Base-by-base conservation (phyloP, 495 filamentous ascomycete species). In the Penicillium diatomitis region DNA sequence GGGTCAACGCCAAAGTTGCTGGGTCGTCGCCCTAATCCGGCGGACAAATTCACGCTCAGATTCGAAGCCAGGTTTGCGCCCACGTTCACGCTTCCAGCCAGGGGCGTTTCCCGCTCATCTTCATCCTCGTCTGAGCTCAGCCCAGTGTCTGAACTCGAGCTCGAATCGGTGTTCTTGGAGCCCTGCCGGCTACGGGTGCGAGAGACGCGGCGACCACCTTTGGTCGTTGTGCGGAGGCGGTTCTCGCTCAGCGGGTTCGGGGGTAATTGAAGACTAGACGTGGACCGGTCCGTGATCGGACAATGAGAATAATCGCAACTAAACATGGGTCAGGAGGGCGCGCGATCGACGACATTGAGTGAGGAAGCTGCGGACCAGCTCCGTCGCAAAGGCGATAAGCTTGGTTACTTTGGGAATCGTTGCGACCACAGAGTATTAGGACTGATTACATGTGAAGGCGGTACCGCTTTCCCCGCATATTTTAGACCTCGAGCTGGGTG, bases 201-300 rank as follows among this genome's bases (percentile, higher is more conserved):
- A 38, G 64, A 62, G 35, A 57, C 49, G 54, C 67, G 69, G 29
- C 67, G 66, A 28, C 60, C 60, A 42, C 53, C 54, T 54, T 67
- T 67, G 50, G 55, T 48, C 35, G 61, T 65, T 32, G 61, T 47
- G 53, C 63, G 65, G 11, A 68, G 51, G 32, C 62, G 66, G 52
- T 68, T 68, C 49, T 73, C 71, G 59, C 62, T 68, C 46, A 72
- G 73, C 6, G 77, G 83, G 49, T 71, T 75, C 27, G 81, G 80
- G 9, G 90, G 62, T 95, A 95, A 71, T 96, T 90, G 72, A 95
- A 96, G 58, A 94, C 84, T 61, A 95, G 86, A 41, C 79, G 77
- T 29, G 90, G 87, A 5, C 89, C 89, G 53, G 86, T 84, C 45
- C 83, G 81, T 5, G 88, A 86, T 49, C 87, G 80, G 45, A 87